Conservation (phyloP, 2,329 filamentous ascomycete species). For the Dothidotthia symphoricarpi region DNA sequence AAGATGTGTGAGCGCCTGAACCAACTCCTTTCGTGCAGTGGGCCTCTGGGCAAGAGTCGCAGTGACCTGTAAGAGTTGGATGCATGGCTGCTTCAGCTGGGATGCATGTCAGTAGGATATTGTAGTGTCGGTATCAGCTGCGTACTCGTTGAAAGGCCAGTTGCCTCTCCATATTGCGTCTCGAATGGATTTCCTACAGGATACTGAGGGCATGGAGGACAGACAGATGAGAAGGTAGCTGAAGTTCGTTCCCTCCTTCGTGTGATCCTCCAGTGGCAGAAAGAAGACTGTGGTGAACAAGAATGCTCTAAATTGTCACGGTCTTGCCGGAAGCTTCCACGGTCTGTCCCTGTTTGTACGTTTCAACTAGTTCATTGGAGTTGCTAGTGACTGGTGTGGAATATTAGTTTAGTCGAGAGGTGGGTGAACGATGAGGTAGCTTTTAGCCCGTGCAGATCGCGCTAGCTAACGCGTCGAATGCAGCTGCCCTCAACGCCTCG, state of each 20-base stretch:
- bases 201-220: background rate
- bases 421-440: too few relatives aligned
- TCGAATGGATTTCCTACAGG: background rate
- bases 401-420: too few relatives aligned
- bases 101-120: constrained; percentile 4
- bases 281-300: too few relatives aligned
- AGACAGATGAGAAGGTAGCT: too few relatives aligned
- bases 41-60: constrained; percentile 51
- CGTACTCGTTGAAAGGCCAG: constrained; percentile 42
- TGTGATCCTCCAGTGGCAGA: too few relatives aligned
- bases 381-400: too few relatives aligned
- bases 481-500: background rate
- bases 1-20: constrained; percentile 49
- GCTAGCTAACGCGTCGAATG: constrained; percentile 1
- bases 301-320: too few relatives aligned
- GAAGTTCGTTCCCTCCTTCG: too few relatives aligned
- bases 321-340: too few relatives aligned
- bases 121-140: background rate
- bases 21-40: constrained; percentile 48
- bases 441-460: background rate
- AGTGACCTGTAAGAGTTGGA: constrained; percentile 57
- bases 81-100: constrained; percentile 59
- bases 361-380: too few relatives aligned
- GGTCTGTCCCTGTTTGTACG: too few relatives aligned
- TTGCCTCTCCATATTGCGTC: constrained; percentile 37